Evolutionary conservation across 768 basidiomycete genomes (phyloP).

Genomic region (Trichaptum fuscoviolaceum): DNA sequence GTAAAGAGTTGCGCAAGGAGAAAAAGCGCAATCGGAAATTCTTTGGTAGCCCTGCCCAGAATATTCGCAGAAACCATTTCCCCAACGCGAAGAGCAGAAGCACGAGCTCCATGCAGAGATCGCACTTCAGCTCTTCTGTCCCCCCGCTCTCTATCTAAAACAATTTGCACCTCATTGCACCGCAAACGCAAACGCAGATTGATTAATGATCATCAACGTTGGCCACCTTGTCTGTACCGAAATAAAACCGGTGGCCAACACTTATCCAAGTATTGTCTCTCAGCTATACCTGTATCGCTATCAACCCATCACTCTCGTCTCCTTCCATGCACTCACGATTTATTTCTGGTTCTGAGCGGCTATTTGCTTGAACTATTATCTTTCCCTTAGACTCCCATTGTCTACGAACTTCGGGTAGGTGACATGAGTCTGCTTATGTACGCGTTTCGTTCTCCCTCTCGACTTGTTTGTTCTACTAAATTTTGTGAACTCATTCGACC

Average conservation of each 20-base stretch:
- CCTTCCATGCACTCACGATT: not conserved
- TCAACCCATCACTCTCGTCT: not conserved
- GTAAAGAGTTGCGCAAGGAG: conserved; percentile 63
- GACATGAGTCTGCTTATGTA: not conserved
- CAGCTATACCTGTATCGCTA: not conserved
- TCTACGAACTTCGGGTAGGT: not conserved
- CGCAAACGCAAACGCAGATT: not conserved
- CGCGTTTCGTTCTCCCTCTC: not conserved
- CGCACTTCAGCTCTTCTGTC: conserved; percentile 26
- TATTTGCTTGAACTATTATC: not conserved
- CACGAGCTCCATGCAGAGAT: conserved; percentile 49
- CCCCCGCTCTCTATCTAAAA: conserved; percentile 5
- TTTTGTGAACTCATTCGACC: not conserved
- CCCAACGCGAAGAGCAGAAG: conserved; percentile 61
- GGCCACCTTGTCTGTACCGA: not conserved
- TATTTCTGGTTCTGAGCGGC: not conserved
- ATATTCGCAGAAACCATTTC: conserved; percentile 53
- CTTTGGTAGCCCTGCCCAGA: conserved; percentile 37
- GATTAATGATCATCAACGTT: not conserved
- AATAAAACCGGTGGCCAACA: not conserved
- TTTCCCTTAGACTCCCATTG: not conserved
- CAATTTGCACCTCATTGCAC: not conserved
- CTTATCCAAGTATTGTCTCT: not conserved
- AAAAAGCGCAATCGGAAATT: conserved; percentile 62
- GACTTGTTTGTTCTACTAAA: not conserved